Conservation (phyloP, 345 rosid species). For the Melaleuca quinquenervia region DNA sequence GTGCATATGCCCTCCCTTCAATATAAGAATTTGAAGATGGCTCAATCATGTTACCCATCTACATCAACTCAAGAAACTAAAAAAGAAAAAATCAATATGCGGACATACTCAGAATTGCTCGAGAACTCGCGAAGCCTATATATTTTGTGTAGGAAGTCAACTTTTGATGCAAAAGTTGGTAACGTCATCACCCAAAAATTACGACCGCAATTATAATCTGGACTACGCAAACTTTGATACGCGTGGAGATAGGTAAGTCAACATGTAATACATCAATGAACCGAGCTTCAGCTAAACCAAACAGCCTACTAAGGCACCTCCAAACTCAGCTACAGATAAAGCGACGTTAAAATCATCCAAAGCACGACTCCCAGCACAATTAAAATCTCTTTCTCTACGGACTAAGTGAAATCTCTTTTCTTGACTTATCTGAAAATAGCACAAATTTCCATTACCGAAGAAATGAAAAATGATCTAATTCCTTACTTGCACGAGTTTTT, state of each 20-base stretch:
- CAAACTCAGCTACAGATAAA: no score
- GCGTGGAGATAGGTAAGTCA: not conserved
- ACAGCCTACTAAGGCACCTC: no score
- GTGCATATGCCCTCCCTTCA: not conserved
- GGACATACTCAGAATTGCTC: not conserved
- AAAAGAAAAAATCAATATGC: not conserved
- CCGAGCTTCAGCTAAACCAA: no score
- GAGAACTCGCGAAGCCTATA: slow-evolving; percentile 1
- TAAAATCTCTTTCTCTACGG: not conserved
- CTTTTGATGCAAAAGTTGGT: not conserved
- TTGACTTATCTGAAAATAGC: not conserved
- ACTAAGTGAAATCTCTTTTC: not conserved
- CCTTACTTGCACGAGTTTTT: not conserved
- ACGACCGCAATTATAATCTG: not conserved
- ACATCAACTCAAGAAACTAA: not conserved
- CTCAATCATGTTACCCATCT: not conserved
- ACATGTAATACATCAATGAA: not conserved
- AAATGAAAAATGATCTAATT: not conserved
- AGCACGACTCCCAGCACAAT: no score
- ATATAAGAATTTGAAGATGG: not conserved
- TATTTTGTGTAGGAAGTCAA: not conserved
- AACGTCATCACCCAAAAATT: not conserved
- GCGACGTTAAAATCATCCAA: no score
- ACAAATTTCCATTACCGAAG: not conserved
- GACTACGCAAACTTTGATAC: not conserved